These are phyloP conservation scores for Juncus effusus DNA, from an alignment of 176 grass and related monocot genomes.

Conservation along the genomic window DNA sequence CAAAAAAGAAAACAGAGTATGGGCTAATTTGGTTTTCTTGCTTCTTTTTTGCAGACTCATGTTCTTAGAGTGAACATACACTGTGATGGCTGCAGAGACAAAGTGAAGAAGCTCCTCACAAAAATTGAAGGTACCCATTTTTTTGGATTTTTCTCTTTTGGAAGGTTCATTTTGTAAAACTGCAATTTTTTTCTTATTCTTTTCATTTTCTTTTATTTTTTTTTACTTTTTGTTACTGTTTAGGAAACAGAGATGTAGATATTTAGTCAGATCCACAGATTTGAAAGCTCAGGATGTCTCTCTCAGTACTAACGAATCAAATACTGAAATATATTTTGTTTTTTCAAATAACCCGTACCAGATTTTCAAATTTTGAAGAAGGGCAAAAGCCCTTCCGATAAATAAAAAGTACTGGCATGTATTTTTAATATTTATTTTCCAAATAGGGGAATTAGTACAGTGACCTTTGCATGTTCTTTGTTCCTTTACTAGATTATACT, in stretches of 20 bases:
- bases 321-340: too few relatives aligned
- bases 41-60: slow-evolving; percentile 66
- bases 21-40: slow-evolving; percentile 20
- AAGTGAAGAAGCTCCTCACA: slow-evolving; percentile 94
- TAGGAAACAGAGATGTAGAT: slow-evolving; percentile 21
- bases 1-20: not conserved
- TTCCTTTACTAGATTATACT: not conserved
- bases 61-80: slow-evolving; percentile 95
- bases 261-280: slow-evolving; percentile 23
- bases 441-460: slow-evolving; percentile 18
- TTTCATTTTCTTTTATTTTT: slow-evolving; percentile 9
- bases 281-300: slow-evolving; percentile 9
- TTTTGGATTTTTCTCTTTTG: not conserved
- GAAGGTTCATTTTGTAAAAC: not conserved
- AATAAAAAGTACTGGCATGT: slow-evolving; percentile 3
- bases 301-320: not conserved
- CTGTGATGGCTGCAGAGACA: slow-evolving; percentile 89
- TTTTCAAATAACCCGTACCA: too few relatives aligned
- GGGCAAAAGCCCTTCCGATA: not conserved
- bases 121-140: slow-evolving; percentile 78
- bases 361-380: not conserved
- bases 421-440: slow-evolving; percentile 9
- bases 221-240: slow-evolving; percentile 28
- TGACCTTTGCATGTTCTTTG: slow-evolving; percentile 3
- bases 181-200: slow-evolving; percentile 16